Base-by-base conservation (phyloP, 805 yeast species). In the Clavispora santaluciae region DNA sequence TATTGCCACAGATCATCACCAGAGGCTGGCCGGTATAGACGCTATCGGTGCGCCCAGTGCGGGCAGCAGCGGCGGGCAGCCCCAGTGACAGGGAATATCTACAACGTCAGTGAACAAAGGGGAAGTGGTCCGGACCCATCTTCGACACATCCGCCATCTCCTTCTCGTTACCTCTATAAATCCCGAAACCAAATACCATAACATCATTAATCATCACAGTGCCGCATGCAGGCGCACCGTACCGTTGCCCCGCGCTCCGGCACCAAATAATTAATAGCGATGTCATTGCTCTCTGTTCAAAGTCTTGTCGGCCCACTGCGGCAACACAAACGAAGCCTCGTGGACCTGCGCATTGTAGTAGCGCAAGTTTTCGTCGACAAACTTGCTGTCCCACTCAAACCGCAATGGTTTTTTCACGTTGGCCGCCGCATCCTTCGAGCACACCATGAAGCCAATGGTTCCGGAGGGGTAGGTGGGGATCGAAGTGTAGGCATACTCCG, bases 381-480 rank as follows among this genome's bases (percentile, higher is more conserved):
- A 76, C 44, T 75, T 82, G 34, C 70, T 76, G 39, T 78, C 61
- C 63, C 85, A 66, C 23, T 73, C 69, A 29, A 58, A 63, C 64
- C 96, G 79, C 47, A 77, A 50, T 36, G 98, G 96, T 50, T 64
- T 71, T 55, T 67, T 73, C 43, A 91, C 84, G 48, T 83, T 71
- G 37, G 82, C 80, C 20, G 64, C 53, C 12, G 76, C 60, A 59
- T 86, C 84, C 72, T 89, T 91, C 48, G 83, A 76, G 65, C 97
- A 90, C 45, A 91, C 90, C 96, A 91, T 87, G 70, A 93, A 87
- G n/a, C 98, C 99, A 58, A 91, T 84, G 64, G 89, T 95, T 50
- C 99, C 99, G 15, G 96, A 82, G 49, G 99, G 96, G 60, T 91
- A 91, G 44, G 98, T 90, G 60, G 99, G 99, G 53, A 90, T 88